Evolutionary conservation across 306 rosid species (phyloP).

Genomic region (Alnus rubra): DNA sequence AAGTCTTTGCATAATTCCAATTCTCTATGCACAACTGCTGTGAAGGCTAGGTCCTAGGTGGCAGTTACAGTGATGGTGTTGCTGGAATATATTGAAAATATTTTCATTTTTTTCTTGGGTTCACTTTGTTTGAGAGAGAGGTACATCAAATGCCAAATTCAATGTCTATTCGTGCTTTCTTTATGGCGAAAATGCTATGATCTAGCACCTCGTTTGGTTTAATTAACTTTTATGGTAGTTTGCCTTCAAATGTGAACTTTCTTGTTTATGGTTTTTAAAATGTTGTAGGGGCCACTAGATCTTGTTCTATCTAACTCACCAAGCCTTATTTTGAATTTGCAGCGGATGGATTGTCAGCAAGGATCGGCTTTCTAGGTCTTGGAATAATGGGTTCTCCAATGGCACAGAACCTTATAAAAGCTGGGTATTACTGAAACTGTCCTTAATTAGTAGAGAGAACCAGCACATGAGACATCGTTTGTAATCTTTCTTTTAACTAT

Average conservation of each 20-base stretch:
- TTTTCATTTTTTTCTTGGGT: too few relatives aligned
- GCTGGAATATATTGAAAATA: neutral
- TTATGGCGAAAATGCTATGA: neutral
- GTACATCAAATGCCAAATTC: neutral
- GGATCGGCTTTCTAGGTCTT: conserved; percentile 79
- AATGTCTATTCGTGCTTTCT: neutral
- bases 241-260: neutral
- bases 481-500: neutral
- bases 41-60: neutral
- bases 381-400: conserved; percentile 99
- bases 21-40: neutral
- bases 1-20: neutral
- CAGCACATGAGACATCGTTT: neutral
- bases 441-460: neutral
- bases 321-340: conserved; percentile 14
- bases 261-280: neutral
- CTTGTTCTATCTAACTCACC: conserved; percentile 2
- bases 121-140: too few relatives aligned
- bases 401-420: conserved; percentile 79
- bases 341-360: conserved; percentile 45
- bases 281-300: neutral
- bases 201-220: neutral
- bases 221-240: neutral
- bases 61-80: neutral
- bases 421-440: conserved; percentile 57